Base-by-base conservation (phyloP, 169 alveolate genomes). In the Cryptosporidium sp. region DNA sequence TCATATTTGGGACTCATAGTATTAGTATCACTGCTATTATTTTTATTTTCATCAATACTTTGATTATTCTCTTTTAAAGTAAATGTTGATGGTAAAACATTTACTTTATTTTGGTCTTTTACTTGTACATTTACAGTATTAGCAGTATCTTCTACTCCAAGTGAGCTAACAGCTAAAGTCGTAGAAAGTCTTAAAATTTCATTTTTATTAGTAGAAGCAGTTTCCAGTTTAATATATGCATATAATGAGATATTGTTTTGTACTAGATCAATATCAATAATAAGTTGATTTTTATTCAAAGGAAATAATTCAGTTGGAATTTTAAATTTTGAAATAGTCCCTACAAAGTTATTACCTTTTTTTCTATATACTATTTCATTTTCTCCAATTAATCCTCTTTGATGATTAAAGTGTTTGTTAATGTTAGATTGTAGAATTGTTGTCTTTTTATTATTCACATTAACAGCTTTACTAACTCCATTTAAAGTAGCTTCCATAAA, bases 1-100 rank as follows among this genome's bases (percentile, higher is more conserved):
- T 73, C 62, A 35, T 73, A 73, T 2, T 73, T 73, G 21, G 86
- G 86, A 37, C 68, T 73, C 37, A 73, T 73, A 16, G 26, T 71
- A 12, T 23, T 29, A n/a, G n/a, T n/a, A 31, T 45, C 21, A 10
- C 33, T 45, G 14, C 23, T 33, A 45, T 73, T 7, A 12, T n/a
- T n/a, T 7, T 31, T 31, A 41, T 18, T 18, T 7, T 73, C 55
- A 4, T 41, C 65, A 7, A 9, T 9, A 8, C 16, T 5, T 10
- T 65, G 9, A 33, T 10, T 9, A 10, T n/a, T 7, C 6, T 29
- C 31, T 31, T 37, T 65, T 65, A 65, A 65, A 29, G 48, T 65
- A 16, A 65, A 65, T 18, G 12, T 0, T n/a, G 71, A 0, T 65
- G 71, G 14, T n/a, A n/a, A 7, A 33, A 29, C 12, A 33, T 65